Conservation (phyloP, 257 asterid genomes). For the Coffea canephora region DNA sequence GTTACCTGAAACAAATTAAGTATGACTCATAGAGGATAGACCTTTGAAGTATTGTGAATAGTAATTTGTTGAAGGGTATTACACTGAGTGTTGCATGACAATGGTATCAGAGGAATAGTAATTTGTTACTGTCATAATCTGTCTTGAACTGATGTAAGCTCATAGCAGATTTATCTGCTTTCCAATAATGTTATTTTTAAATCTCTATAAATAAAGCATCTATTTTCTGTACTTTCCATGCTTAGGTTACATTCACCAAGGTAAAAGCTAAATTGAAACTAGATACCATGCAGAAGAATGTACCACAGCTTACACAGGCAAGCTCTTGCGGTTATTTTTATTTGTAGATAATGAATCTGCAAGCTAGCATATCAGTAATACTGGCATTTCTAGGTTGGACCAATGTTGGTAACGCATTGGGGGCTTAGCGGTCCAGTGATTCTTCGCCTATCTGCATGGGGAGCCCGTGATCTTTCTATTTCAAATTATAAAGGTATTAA, state of each 20-base stretch:
- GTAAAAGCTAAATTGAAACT: conserved; percentile 74
- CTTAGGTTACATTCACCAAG: conserved; percentile 70
- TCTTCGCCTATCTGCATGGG: conserved; percentile 97
- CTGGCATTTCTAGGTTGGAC: conserved; percentile 63
- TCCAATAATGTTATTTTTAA: neutral
- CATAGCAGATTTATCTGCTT: neutral
- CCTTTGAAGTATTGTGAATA: neutral
- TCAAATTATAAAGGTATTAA: conserved; percentile 68
- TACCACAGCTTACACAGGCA: conserved; percentile 88
- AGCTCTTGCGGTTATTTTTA: conserved; percentile 23
- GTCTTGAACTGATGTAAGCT: neutral
- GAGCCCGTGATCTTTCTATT: conserved; percentile 78
- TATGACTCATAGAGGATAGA: neutral
- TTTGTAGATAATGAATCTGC: neutral
- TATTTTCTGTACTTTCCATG: neutral
- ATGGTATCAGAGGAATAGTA: neutral
- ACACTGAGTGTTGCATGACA: neutral
- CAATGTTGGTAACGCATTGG: conserved; percentile 96
- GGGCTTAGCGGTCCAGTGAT: conserved; percentile 97
- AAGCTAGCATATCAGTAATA: conserved; percentile 22
- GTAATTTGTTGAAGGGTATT: no score
- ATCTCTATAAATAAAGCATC: neutral
- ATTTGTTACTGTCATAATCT: neutral
- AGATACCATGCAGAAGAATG: conserved; percentile 51
- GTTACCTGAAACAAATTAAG: neutral